Conservation (phyloP, 352 stramenopile species). For the Phytophthora podocarpi region DNA sequence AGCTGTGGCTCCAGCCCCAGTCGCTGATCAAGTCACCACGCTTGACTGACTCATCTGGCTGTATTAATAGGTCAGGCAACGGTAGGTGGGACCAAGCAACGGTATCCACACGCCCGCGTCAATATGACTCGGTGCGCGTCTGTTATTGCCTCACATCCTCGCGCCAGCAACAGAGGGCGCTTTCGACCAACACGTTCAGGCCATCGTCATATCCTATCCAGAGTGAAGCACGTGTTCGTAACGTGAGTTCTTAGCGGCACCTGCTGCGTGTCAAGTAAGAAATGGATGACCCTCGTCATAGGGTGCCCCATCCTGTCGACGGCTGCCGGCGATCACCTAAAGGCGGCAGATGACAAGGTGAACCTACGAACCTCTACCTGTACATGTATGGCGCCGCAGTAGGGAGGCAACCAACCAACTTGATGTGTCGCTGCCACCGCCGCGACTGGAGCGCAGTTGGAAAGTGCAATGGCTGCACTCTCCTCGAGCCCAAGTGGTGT, state of each 20-base stretch:
- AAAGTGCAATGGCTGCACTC: slow-evolving; percentile 14
- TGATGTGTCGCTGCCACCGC: neutral
- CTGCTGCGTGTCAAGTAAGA: neutral
- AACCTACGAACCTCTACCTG: too few relatives aligned
- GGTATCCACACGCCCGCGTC: neutral
- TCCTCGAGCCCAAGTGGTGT: slow-evolving; percentile 19
- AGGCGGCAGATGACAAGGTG: neutral
- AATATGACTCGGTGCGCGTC: neutral
- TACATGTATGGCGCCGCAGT: too few relatives aligned
- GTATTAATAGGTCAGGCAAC: neutral
- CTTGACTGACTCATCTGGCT: slow-evolving; percentile 1
- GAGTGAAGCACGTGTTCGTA: too few relatives aligned
- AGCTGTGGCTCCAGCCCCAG: neutral
- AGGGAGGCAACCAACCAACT: neutral
- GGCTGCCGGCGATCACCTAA: slow-evolving; percentile 9
- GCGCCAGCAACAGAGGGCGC: neutral
- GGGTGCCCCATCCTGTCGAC: slow-evolving; percentile 1
- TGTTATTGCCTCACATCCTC: slow-evolving; percentile 5
- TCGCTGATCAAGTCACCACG: neutral
- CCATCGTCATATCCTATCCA: too few relatives aligned
- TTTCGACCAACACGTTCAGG: too few relatives aligned
- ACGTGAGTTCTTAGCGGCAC: slow-evolving; percentile 14
- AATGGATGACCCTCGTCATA: slow-evolving; percentile 10
- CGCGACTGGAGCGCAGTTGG: too few relatives aligned
- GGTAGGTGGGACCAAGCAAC: neutral